Percentiles rank a stretch among this genome's conserved stretches.
Conservation (phyloP, 2,329 filamentous ascomycete species). For the Coniochaeta prunicola region DNA sequence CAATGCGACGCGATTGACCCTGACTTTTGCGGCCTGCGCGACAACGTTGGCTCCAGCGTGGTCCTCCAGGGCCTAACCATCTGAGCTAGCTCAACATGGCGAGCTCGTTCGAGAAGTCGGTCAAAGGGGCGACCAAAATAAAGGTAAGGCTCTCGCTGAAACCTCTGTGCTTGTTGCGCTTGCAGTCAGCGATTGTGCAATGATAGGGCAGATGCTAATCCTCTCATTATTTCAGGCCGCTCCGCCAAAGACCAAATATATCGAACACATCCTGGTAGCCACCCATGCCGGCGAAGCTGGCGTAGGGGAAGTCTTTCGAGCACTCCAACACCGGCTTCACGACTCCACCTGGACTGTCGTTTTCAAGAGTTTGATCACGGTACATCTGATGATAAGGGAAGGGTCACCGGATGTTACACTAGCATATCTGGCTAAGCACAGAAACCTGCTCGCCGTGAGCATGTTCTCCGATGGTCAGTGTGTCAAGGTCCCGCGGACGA, state of each 20-base stretch:
- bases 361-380: slow-evolving; percentile 93
- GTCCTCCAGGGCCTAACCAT: neutral
- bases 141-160: slow-evolving; percentile 54
- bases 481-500: neutral
- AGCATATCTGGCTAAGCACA: slow-evolving; percentile 73
- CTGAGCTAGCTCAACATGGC: slow-evolving; percentile 46
- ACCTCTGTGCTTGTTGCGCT: neutral
- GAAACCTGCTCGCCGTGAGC: slow-evolving; percentile 78
- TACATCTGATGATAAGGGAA: slow-evolving; percentile 96
- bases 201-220: slow-evolving; percentile 9
- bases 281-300: slow-evolving; percentile 93
- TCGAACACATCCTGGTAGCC: slow-evolving; percentile 93
- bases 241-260: slow-evolving; percentile 97
- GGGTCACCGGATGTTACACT: slow-evolving; percentile 85
- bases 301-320: slow-evolving; percentile 91
- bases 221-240: slow-evolving; percentile 57
- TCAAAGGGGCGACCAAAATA: slow-evolving; percentile 97
- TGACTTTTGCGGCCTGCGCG: neutral
- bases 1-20: neutral
- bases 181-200: neutral
- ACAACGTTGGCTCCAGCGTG: neutral
- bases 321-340: slow-evolving; percentile 77
- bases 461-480: slow-evolving; percentile 82
- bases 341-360: slow-evolving; percentile 99
- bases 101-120: slow-evolving; percentile 95